These are phyloP conservation scores for Starmerella etchellsii DNA, from an alignment of 805 yeast genomes.

Conservation along the genomic window DNA sequence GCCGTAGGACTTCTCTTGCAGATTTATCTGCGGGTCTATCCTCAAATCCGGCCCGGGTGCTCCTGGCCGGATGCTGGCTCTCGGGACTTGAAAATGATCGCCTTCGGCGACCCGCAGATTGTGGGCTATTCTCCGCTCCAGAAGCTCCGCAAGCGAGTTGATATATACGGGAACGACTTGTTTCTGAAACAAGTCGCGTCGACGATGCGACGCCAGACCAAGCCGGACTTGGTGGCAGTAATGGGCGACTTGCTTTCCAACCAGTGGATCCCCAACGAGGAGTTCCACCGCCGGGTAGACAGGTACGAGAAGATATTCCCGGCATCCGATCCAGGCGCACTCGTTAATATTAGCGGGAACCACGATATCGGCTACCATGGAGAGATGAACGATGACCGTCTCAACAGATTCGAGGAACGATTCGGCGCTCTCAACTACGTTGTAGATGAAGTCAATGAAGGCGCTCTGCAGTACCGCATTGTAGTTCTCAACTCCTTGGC, in stretches of 20 bases:
- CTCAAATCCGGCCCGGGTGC: slow-evolving; percentile 23
- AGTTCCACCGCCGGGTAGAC: slow-evolving; percentile 65
- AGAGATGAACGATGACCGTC: slow-evolving; percentile 84
- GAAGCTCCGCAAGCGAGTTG: slow-evolving; percentile 53
- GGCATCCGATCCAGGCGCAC: slow-evolving; percentile 18
- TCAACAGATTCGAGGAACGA: slow-evolving; percentile 57
- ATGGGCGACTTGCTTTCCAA: slow-evolving; percentile 88
- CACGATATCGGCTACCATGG: slow-evolving; percentile 95
- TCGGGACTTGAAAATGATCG: slow-evolving; percentile 43
- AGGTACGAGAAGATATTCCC: slow-evolving; percentile 35
- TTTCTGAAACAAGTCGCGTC: slow-evolving; percentile 74
- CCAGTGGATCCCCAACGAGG: slow-evolving; percentile 87
- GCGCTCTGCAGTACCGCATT: slow-evolving; percentile 44
- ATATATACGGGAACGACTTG: slow-evolving; percentile 79
- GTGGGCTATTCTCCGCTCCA: slow-evolving; percentile 39
- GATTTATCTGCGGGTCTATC: slow-evolving; percentile 56
- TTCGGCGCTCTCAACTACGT: slow-evolving; percentile 83
- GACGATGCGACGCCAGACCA: slow-evolving; percentile 47
- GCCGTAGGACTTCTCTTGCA: slow-evolving; percentile 31
- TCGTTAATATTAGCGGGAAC: slow-evolving; percentile 82
- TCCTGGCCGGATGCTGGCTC: slow-evolving; percentile 25
- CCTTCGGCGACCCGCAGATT: slow-evolving; percentile 95
- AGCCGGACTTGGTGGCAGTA: slow-evolving; percentile 73
- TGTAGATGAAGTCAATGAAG: slow-evolving; percentile 35
- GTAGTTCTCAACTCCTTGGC: slow-evolving; percentile 78